Evolutionary conservation across 2,329 filamentous ascomycete species (phyloP).

Genomic region (Leptographium flavum): DNA sequence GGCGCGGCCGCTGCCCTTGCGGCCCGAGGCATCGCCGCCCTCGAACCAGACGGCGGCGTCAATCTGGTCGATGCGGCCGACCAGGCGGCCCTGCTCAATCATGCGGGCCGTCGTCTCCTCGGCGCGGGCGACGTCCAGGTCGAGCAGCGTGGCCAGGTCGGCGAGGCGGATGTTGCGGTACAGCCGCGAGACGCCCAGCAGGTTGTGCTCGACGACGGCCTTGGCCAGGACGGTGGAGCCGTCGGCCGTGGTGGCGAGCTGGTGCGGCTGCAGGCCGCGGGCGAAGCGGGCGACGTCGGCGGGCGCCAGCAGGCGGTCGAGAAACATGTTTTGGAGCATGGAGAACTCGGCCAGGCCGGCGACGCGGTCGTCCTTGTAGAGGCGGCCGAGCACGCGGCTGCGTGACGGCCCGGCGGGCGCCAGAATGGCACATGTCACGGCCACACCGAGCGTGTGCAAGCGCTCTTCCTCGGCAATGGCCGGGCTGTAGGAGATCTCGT

Average conservation of each 20-base stretch:
- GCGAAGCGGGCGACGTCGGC: constrained; percentile 82
- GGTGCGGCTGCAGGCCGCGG: constrained; percentile 66
- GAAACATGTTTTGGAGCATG: constrained; percentile 95
- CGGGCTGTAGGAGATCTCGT: constrained; percentile 65
- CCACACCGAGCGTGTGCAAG: constrained; percentile 68
- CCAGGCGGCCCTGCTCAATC: constrained; percentile 85
- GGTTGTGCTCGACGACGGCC: constrained; percentile 91
- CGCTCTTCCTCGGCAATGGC: constrained; percentile 78
- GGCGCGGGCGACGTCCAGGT: constrained; percentile 64
- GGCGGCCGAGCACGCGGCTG: constrained; percentile 61
- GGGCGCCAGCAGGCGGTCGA: constrained; percentile 68
- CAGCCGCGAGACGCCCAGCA: constrained; percentile 68
- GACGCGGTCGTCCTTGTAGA: constrained; percentile 89
- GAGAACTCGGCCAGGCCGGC: constrained; percentile 52
- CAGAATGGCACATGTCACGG: constrained; percentile 83
- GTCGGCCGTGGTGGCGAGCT: constrained; percentile 78
- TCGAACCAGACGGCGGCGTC: constrained; percentile 81
- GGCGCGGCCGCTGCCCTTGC: constrained; percentile 53
- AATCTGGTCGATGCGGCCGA: constrained; percentile 89
- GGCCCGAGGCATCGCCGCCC: constrained; percentile 51
- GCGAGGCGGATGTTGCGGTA: constrained; percentile 68
- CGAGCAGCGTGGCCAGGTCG: constrained; percentile 62
- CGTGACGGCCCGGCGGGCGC: constrained; percentile 81
- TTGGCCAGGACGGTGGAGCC: constrained; percentile 86
- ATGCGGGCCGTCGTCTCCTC: constrained; percentile 87